Percentiles rank a stretch among this genome's conserved stretches.
These are phyloP conservation scores for Populus tomentosa DNA, from an alignment of 441 rosid genomes.

Conservation along the genomic window DNA sequence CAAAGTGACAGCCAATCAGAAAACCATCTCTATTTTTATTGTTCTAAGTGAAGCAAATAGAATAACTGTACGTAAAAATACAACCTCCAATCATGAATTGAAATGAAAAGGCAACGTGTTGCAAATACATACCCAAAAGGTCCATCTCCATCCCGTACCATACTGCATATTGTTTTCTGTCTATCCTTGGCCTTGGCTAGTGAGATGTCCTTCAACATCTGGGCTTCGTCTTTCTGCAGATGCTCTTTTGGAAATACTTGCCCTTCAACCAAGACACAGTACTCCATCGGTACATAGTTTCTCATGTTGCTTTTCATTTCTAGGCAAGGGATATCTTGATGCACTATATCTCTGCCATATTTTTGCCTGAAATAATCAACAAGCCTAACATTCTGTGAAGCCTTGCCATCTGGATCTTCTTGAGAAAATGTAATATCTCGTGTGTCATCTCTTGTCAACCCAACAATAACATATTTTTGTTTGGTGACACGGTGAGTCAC, in stretches of 20 bases:
- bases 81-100: not conserved
- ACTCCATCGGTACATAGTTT: slow-evolving; percentile 68
- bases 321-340: slow-evolving; percentile 58
- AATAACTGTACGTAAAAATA: not conserved
- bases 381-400: slow-evolving; percentile 25
- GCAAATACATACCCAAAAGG: slow-evolving; percentile 56
- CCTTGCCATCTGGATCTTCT: slow-evolving; percentile 16
- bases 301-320: slow-evolving; percentile 46
- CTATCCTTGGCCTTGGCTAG: slow-evolving; percentile 44
- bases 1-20: not conserved
- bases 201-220: slow-evolving; percentile 43
- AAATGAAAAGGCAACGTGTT: not conserved
- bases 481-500: slow-evolving; percentile 51
- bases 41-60: not conserved
- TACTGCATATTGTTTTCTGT: slow-evolving; percentile 34
- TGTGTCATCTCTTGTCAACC: slow-evolving; percentile 40
- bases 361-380: slow-evolving; percentile 59
- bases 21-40: not conserved
- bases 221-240: slow-evolving; percentile 37
- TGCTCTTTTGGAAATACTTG: slow-evolving; percentile 35
- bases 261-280: slow-evolving; percentile 48
- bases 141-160: slow-evolving; percentile 46
- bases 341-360: slow-evolving; percentile 39
- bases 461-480: slow-evolving; percentile 44
- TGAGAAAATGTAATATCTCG: slow-evolving; percentile 26